phyloP scores from a whole-genome alignment of 2,329 filamentous ascomycete genomes.

The Beauveria asiatica region DNA sequence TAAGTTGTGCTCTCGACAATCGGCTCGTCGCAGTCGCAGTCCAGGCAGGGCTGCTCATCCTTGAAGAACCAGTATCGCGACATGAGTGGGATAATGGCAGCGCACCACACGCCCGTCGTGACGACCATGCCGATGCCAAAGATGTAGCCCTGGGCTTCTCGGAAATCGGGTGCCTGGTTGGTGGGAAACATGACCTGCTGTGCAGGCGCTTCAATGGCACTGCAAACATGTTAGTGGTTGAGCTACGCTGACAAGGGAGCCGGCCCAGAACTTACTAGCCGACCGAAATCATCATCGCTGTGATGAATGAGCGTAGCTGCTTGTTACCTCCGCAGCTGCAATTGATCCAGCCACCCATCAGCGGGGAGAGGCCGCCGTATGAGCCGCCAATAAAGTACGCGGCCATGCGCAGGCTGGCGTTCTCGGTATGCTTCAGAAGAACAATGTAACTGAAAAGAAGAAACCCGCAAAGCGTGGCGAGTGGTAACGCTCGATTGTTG shows the following conservation, averaged over 20 bases:
- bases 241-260: background rate
- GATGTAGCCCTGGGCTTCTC: background rate
- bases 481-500: conserved; percentile 8
- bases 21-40: conserved; percentile 1
- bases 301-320: conserved; percentile 8
- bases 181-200: conserved; percentile 11
- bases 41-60: background rate
- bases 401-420: conserved; percentile 1
- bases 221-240: background rate
- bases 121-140: conserved; percentile 10
- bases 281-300: conserved; percentile 11
- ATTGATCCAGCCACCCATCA: conserved; percentile 11
- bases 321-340: conserved; percentile 12
- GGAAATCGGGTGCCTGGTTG: conserved; percentile 7
- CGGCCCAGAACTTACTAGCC: conserved; percentile 9
- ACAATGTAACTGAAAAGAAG: conserved; percentile 11
- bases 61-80: conserved; percentile 6
- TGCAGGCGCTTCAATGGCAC: conserved; percentile 10
- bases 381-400: conserved; percentile 10
- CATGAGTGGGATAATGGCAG: conserved; percentile 5
- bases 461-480: background rate
- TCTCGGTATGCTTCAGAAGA: background rate
- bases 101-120: conserved; percentile 7
- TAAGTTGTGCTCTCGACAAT: background rate
- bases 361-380: conserved; percentile 9